Percentiles rank a stretch among this genome's conserved stretches.
phyloP scores from a whole-genome alignment of 1,284 basidiomycete genomes.

The Coniferiporia sulphurascens region DNA sequence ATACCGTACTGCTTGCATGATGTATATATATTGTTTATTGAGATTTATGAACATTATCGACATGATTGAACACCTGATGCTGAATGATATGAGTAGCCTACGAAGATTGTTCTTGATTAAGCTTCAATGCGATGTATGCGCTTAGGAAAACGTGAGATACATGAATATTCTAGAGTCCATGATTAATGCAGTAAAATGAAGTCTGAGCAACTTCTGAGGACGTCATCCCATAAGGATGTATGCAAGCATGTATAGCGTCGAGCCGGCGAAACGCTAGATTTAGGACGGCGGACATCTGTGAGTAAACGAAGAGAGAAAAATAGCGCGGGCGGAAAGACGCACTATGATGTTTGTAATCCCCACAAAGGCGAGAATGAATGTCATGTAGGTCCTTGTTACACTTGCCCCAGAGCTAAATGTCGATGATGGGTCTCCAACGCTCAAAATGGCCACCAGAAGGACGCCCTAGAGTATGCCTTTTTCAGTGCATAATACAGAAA shows the following conservation, averaged over 20 bases:
- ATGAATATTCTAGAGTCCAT: background rate
- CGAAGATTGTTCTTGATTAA: too few relatives aligned
- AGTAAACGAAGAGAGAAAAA: constrained; percentile 9
- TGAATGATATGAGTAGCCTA: too few relatives aligned
- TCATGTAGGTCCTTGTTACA: constrained; percentile 68
- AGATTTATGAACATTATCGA: too few relatives aligned
- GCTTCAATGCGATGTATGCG: too few relatives aligned
- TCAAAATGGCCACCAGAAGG: constrained; percentile 70
- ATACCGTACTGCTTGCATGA: too few relatives aligned
- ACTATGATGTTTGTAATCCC: constrained; percentile 67
- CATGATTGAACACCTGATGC: too few relatives aligned
- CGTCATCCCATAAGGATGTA: constrained; percentile 10
- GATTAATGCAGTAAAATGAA: background rate
- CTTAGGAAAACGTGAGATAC: background rate
- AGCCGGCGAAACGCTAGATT: constrained; percentile 62
- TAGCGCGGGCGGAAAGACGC: constrained; percentile 32
- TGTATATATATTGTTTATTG: too few relatives aligned
- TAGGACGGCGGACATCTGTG: background rate
- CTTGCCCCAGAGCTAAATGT: constrained; percentile 57
- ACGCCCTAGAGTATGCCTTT: constrained; percentile 49
- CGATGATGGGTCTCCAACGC: constrained; percentile 53
- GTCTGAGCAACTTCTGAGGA: background rate
- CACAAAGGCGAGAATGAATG: constrained; percentile 76
- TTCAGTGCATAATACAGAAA: constrained; percentile 6
- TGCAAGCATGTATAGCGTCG: constrained; percentile 54